Conservation (phyloP, 2,329 filamentous ascomycete genomes). For the Chrysoporthe cubensis region DNA sequence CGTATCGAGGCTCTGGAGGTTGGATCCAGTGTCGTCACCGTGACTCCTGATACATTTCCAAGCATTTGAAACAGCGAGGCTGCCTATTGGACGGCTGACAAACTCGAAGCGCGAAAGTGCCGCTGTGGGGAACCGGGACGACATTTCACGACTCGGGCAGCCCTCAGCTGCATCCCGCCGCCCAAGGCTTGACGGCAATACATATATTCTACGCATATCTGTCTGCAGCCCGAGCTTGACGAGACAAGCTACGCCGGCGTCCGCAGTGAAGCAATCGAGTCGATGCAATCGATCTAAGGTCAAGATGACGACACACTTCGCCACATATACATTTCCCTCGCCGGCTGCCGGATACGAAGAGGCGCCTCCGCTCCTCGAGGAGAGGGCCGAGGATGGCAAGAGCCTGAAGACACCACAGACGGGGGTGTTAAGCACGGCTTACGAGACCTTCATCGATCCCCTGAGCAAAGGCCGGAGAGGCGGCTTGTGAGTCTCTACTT, state of each 20-base stretch:
- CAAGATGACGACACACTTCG: conserved; percentile 45
- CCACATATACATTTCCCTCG: conserved; percentile 54
- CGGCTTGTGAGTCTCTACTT: conserved; percentile 63
- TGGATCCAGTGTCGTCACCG: background rate
- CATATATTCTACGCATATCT: background rate
- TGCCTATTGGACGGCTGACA: conserved; percentile 1
- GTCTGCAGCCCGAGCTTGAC: too few relatives aligned
- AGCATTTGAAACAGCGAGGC: conserved; percentile 6
- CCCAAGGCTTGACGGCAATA: background rate
- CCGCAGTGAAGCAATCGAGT: too few relatives aligned
- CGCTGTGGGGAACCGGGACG: conserved; percentile 1
- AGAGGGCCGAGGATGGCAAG: conserved; percentile 74
- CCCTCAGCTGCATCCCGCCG: background rate
- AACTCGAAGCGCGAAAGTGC: background rate
- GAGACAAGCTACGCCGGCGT: too few relatives aligned
- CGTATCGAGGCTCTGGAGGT: background rate
- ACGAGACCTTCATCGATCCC: conserved; percentile 70
- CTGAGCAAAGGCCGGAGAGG: conserved; percentile 68
- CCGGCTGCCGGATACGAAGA: conserved; percentile 62
- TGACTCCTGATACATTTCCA: background rate
- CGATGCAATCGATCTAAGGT: background rate
- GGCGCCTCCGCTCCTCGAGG: conserved; percentile 58
- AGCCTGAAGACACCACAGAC: conserved; percentile 70
- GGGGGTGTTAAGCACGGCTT: conserved; percentile 66
- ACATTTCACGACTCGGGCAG: conserved; percentile 1